Evolutionary conservation across 2,329 filamentous ascomycete species (phyloP).

Genomic region (Arthrobotrys entomopaga): DNA sequence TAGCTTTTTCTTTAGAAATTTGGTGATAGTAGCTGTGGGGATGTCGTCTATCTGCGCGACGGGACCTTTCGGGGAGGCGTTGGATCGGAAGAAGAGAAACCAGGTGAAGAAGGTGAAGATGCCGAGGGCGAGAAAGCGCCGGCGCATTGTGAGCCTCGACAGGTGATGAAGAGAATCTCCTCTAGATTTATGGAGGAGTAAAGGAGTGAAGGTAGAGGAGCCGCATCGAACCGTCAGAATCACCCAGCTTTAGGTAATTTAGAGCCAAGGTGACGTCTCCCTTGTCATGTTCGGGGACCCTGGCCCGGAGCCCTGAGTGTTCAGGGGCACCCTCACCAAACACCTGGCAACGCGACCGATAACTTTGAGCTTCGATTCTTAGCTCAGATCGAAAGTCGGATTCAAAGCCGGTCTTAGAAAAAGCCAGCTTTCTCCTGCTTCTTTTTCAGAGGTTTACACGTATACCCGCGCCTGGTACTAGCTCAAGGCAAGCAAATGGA

Average conservation of each 20-base stretch:
- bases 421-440: neutral
- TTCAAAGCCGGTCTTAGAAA: too few species aligned
- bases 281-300: neutral
- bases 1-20: slow-evolving; percentile 38
- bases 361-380: too few species aligned
- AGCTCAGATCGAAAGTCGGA: too few species aligned
- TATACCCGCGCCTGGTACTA: too few species aligned
- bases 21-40: slow-evolving; percentile 25
- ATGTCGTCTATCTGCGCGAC: slow-evolving; percentile 33
- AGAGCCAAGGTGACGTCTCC: neutral
- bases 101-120: slow-evolving; percentile 38
- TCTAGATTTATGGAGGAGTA: neutral
- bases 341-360: too few species aligned
- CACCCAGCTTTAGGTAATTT: neutral
- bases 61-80: slow-evolving; percentile 10
- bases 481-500: neutral
- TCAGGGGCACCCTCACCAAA: too few species aligned
- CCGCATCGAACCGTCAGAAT: neutral
- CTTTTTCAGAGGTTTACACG: too few species aligned
- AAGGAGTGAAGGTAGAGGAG: neutral
- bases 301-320: too few species aligned
- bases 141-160: slow-evolving; percentile 43
- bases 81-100: slow-evolving; percentile 49
- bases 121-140: slow-evolving; percentile 41
- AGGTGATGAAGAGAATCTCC: neutral